Base-by-base conservation (phyloP, 2,329 filamentous ascomycete genomes). In the Aspergillus uvarum region DNA sequence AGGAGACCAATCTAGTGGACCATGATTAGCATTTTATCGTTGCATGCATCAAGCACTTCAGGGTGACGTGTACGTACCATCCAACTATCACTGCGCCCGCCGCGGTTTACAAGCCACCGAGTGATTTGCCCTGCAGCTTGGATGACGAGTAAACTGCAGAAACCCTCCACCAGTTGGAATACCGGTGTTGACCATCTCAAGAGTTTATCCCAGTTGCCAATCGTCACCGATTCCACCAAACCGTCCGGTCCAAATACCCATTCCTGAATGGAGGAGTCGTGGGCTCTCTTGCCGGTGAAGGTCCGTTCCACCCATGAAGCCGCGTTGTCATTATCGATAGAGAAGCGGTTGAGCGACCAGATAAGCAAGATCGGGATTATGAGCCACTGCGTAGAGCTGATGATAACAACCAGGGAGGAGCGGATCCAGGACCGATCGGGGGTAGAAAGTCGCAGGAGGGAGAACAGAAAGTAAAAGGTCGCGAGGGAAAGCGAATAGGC, bases 111-210 rank as follows among this genome's bases (percentile, higher is more conserved):
- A 31, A 98, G 85, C 89, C 92, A 98, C 75, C 91, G 86, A 21
- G 95, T 96, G 66, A 98, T 92, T 75, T 97, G 94, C 0, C 95
- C 95, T 14, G 91, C 89, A 19, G 93, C 92, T 77, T 99, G 95
- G 59, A 99, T 98, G 65, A 98, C 93, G 59, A 98, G 80, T 68
- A 99, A 80, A 72, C 92, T 98, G 81, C 95, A 98, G 79, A 99
- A 99, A 6, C 95, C 95, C 77, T 99, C 95, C 55, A 90, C 86
- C 8, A 99, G 82, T 79, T 99, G 95, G 80, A 98, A 99, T 54
- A 96, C 85, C 0, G 95, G 95, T 4, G 91, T 96, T 35, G 93
- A 96, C 81, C 96, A 98, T 72, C 89, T 85, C 76, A 99, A 78
- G 53, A 91, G 80, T 73, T 89, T 92, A 74, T 97, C 92, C 95